Evolutionary conservation across 1,284 basidiomycete genomes (phyloP).

Genomic region (Cutaneotrichosporon dermatis): DNA sequence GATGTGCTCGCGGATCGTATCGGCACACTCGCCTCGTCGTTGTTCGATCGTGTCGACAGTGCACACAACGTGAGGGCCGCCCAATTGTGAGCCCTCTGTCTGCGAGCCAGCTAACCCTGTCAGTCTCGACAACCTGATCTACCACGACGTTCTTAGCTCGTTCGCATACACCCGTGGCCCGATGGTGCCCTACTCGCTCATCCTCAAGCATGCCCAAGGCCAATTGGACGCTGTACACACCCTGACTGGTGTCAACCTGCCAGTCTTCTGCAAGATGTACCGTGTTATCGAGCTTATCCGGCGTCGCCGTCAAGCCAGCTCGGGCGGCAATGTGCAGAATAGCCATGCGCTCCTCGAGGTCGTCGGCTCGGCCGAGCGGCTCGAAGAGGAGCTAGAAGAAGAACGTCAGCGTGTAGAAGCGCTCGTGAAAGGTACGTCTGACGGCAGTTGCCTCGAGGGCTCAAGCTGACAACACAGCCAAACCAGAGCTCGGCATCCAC

Average conservation of each 20-base stretch:
- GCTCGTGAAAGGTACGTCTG: neutral
- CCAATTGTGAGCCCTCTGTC: neutral
- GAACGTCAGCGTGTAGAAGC: neutral
- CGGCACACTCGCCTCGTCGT: neutral
- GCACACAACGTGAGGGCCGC: neutral
- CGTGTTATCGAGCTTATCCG: neutral
- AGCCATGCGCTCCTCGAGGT: neutral
- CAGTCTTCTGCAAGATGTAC: constrained; percentile 1
- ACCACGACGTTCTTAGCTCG: constrained; percentile 1
- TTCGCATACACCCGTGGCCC: neutral
- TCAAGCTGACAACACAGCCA: neutral
- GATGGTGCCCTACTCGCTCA: neutral
- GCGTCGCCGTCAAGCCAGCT: neutral
- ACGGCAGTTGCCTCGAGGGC: neutral
- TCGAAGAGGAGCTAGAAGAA: neutral
- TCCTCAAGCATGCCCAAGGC: neutral
- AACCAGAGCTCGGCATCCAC: neutral
- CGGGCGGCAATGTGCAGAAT: neutral
- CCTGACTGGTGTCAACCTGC: neutral
- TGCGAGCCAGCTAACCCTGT: too few species aligned
- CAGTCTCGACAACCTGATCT: constrained; percentile 1
- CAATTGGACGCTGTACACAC: neutral
- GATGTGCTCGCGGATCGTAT: neutral
- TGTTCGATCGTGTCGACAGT: neutral
- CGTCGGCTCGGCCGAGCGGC: neutral